phyloP scores from a whole-genome alignment of 1,284 basidiomycete genomes.

The Microbotryum scabiosae region DNA sequence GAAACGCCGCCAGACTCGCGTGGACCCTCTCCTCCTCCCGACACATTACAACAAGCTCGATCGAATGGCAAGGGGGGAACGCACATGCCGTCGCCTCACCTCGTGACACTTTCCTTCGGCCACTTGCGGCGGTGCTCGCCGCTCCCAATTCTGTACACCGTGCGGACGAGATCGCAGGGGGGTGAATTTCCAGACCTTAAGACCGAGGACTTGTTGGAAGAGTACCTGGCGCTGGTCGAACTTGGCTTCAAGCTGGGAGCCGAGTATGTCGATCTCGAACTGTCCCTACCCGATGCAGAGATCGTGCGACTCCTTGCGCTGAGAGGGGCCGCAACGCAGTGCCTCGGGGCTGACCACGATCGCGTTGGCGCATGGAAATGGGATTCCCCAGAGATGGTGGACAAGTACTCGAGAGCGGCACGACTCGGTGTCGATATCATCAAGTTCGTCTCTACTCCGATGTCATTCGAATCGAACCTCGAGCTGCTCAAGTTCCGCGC shows the following conservation, averaged over 20 bases:
- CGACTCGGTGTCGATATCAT: constrained; percentile 62
- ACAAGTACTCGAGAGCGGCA: constrained; percentile 41
- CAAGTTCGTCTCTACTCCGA: constrained; percentile 84
- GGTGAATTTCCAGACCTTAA: constrained; percentile 75
- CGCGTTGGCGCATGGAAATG: constrained; percentile 79
- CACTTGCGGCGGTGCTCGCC: constrained; percentile 63
- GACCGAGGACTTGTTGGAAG: constrained; percentile 44
- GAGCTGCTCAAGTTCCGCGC: constrained; percentile 61
- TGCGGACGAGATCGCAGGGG: constrained; percentile 78
- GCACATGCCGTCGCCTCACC: constrained; percentile 62
- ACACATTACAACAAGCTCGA: constrained; percentile 42
- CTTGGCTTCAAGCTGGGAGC: constrained; percentile 73
- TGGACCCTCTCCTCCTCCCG: constrained; percentile 61
- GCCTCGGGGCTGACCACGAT: constrained; percentile 61
- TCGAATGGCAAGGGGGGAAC: constrained; percentile 65
- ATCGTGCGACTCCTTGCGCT: constrained; percentile 11
- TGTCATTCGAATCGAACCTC: constrained; percentile 67
- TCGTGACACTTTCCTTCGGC: constrained; percentile 23
- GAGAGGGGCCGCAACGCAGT: constrained; percentile 24
- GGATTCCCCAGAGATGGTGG: constrained; percentile 60
- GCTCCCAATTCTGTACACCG: constrained; percentile 86
- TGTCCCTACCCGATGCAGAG: constrained; percentile 41
- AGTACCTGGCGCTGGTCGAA: constrained; percentile 67
- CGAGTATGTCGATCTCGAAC: constrained; percentile 90
- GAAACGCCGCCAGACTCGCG: constrained; percentile 81